A percentile compares a stretch with the other conserved stretches of the same genome.
phyloP scores from a whole-genome alignment of 1,284 basidiomycete species.

The Ustilago tritici region DNA sequence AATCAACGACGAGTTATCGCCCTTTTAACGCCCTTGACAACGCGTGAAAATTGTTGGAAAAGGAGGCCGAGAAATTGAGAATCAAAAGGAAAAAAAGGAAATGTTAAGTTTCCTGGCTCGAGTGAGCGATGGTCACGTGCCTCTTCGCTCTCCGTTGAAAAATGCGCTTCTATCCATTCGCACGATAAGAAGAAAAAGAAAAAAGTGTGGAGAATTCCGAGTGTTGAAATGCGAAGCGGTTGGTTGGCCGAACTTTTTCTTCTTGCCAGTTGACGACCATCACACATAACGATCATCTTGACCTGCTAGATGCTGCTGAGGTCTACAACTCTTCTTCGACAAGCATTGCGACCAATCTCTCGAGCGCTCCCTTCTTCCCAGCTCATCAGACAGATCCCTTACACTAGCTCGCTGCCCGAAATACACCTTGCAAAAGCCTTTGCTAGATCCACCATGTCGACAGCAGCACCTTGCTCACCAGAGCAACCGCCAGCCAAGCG shows the following conservation, averaged over 20 bases:
- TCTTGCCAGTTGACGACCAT: background rate
- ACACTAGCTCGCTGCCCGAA: too few species aligned
- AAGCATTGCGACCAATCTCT: background rate
- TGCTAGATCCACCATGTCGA: conserved; percentile 13
- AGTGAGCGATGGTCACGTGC: too few species aligned
- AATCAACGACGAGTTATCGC: too few species aligned
- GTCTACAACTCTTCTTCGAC: background rate
- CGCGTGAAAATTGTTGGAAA: too few species aligned
- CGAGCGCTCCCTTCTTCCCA: background rate
- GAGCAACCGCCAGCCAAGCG: conserved; percentile 43
- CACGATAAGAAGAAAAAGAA: conserved; percentile 1
- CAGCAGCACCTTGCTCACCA: conserved; percentile 24
- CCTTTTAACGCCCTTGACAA: too few species aligned
- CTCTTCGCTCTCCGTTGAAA: too few species aligned
- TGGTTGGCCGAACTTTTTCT: conserved; percentile 17
- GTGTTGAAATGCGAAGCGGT: conserved; percentile 18
- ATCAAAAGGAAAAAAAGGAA: too few species aligned
- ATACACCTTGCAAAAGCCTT: too few species aligned
- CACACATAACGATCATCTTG: background rate
- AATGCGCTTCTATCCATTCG: too few species aligned
- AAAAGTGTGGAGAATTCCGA: conserved; percentile 10
- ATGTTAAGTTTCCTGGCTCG: too few species aligned
- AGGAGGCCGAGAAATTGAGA: too few species aligned
- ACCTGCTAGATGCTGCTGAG: conserved; percentile 35
- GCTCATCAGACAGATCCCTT: background rate